Conservation (phyloP, 108 stramenopile species). For the Fistulifera solaris region DNA sequence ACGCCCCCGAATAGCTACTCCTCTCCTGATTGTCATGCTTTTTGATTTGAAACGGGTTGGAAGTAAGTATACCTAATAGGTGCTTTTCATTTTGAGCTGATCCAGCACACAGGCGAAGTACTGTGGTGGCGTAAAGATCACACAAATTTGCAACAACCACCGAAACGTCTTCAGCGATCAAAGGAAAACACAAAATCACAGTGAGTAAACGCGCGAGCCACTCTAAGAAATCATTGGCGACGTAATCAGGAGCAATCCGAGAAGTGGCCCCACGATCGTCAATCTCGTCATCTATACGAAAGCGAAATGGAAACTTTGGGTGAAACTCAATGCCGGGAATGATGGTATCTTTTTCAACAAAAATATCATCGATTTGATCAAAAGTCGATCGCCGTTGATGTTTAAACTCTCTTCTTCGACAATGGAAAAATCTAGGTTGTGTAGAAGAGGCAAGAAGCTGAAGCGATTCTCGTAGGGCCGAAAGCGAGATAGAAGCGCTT, state of each 20-base stretch:
- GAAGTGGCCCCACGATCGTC: not conserved
- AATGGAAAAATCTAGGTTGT: no score
- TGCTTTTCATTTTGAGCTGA: constrained; percentile 48
- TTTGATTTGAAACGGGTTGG: not conserved
- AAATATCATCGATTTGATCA: no score
- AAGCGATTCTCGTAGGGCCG: no score
- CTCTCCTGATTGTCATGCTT: not conserved
- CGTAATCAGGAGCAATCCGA: constrained; percentile 8
- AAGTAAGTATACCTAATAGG: constrained; percentile 32
- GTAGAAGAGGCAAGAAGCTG: no score
- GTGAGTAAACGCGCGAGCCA: constrained; percentile 45
- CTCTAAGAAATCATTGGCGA: constrained; percentile 31
- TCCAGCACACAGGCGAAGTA: constrained; percentile 61
- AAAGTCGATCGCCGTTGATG: no score
- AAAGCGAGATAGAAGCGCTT: no score
- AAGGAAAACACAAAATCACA: constrained; percentile 42
- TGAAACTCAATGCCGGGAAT: no score
- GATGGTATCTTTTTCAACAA: no score
- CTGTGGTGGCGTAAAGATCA: constrained; percentile 75
- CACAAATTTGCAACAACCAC: constrained; percentile 39
- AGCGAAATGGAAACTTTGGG: no score
- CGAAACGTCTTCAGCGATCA: constrained; percentile 33
- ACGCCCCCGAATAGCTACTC: not conserved
- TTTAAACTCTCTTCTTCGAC: no score
- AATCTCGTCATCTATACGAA: not conserved